These are phyloP conservation scores for Opeltia flavorubescens DNA, from an alignment of 495 filamentous ascomycete genomes.

Conservation along the genomic window DNA sequence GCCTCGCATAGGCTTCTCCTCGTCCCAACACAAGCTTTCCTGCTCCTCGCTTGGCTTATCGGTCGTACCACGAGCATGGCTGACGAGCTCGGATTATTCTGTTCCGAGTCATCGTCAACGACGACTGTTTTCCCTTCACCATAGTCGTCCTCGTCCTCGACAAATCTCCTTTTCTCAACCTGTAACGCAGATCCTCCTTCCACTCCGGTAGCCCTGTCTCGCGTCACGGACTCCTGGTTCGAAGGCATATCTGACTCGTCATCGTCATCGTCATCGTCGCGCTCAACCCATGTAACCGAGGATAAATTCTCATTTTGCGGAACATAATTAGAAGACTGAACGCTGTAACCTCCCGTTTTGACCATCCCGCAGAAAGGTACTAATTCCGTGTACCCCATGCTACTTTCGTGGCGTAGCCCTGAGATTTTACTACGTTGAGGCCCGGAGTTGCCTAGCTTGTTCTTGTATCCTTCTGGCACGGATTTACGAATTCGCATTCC, in stretches of 20 bases:
- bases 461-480: constrained; percentile 86
- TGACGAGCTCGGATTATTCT: no score
- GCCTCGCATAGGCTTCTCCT: constrained; percentile 4
- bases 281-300: no score
- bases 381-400: not conserved
- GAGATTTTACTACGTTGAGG: no score
- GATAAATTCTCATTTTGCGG: no score
- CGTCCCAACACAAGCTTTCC: not conserved
- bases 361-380: not conserved
- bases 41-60: not conserved
- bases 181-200: no score
- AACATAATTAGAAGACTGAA: not conserved
- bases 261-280: not conserved
- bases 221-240: not conserved
- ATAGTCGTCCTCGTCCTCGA: not conserved
- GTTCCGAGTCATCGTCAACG: constrained; percentile 3
- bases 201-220: not conserved
- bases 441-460: constrained; percentile 14
- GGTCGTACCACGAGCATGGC: not conserved
- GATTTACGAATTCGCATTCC: constrained; percentile 90
- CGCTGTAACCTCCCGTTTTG: not conserved
- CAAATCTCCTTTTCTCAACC: not conserved
- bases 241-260: not conserved
- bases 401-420: no score
- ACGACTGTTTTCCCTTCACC: no score